Base-by-base conservation (phyloP, 2,329 filamentous ascomycete species). In the Zymoseptoria crescenta region DNA sequence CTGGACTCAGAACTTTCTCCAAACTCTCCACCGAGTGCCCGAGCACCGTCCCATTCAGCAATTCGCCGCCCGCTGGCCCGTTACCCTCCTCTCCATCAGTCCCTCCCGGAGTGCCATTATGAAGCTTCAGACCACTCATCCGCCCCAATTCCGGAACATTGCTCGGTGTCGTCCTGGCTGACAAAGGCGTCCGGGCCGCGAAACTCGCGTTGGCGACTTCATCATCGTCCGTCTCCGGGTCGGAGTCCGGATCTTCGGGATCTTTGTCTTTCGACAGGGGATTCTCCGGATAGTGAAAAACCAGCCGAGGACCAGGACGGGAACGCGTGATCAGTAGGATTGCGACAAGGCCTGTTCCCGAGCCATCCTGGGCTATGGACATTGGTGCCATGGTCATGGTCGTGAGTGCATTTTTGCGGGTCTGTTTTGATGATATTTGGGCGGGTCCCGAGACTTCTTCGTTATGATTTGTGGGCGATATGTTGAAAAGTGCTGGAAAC, bases 1-100 rank as follows among this genome's bases (percentile, higher is more conserved):
- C 84, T 0, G 91, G 91, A 0, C 88, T 91, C 57, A 96, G 73
- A 54, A 96, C 81, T 64, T 87, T 90, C 67, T 90, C 89, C 61
- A 96, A 82, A 52, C 91, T 88, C 62, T 87, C 84, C n/a, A 66
- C 56, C n/a, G 62, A 64, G 45, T 68, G 63, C 49, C 70, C 68
- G 1, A 71, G 56, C 1, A 72, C 51, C 9, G 54, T 59, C 0
- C 51, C 51, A 52, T 4, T 58, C 49, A 45, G 49, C 24, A 24
- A 50, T 52, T 50, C 27, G 0, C 54, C 41, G 8, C 30, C 41
- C 16, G 35, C 41, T 1, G 35, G 45, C 41, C 29, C 19, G 21
- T 2, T 49, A 10, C 7, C 54, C 3, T 30, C 19, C 4, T 8
- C 2, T 10, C 53, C 49, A n/a, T 54, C 57, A 35, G 52, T 50